These are phyloP conservation scores for Verticillium isaacii DNA, from an alignment of 2,329 filamentous ascomycete species.

Conservation along the genomic window DNA sequence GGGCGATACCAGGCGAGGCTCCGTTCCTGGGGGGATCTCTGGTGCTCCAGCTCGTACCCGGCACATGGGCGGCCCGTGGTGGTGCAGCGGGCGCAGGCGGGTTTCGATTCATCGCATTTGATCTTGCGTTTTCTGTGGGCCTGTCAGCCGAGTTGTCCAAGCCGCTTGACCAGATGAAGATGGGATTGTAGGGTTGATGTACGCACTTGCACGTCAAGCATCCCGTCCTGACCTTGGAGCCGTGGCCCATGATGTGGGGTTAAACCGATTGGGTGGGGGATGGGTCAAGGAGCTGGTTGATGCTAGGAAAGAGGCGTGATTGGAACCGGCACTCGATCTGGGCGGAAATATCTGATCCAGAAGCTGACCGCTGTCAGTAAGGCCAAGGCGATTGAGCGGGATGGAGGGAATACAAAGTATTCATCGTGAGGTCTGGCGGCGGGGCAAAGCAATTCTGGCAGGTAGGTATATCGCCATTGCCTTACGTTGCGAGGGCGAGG, in stretches of 20 bases:
- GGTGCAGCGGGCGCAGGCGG: slow-evolving; percentile 46
- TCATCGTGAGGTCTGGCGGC: background rate
- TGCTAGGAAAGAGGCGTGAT: background rate
- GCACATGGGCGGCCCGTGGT: slow-evolving; percentile 45
- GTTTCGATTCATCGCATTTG: slow-evolving; percentile 53
- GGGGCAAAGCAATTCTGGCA: background rate
- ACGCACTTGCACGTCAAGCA: slow-evolving; percentile 53
- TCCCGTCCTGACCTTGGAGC: slow-evolving; percentile 38
- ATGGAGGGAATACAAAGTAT: background rate
- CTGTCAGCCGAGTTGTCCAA: background rate
- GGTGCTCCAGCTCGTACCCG: background rate
- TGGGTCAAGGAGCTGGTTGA: background rate
- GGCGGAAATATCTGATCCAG: background rate
- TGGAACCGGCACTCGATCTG: background rate
- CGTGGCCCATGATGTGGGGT: background rate
- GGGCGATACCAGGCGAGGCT: slow-evolving; percentile 11
- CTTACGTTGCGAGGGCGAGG: too few relatives aligned
- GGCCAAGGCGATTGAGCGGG: background rate
- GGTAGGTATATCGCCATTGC: too few relatives aligned
- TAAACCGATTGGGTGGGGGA: background rate
- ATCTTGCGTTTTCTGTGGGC: slow-evolving; percentile 44
- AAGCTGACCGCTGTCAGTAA: background rate
- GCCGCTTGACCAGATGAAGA: background rate
- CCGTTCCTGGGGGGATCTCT: slow-evolving; percentile 2
- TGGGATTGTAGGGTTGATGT: background rate